Conservation (phyloP, 768 basidiomycete species). For the Termitomyces sp. region DNA sequence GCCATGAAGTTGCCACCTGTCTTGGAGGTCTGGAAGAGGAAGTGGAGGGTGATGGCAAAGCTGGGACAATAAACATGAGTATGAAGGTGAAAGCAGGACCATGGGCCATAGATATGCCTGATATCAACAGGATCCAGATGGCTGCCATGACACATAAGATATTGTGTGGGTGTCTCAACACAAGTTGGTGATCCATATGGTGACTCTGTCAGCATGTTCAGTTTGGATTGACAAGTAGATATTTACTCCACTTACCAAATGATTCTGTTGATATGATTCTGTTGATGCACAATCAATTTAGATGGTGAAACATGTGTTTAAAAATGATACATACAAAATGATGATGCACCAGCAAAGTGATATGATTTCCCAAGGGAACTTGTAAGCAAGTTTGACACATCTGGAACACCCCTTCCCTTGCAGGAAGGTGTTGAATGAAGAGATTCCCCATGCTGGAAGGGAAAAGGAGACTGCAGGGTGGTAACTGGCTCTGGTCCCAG, state of each 20-base stretch:
- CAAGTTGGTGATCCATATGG: too few species aligned
- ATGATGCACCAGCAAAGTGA: background rate
- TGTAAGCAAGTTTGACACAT: too few species aligned
- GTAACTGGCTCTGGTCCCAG: background rate
- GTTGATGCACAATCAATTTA: too few species aligned
- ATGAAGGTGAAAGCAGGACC: background rate
- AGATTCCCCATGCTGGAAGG: background rate
- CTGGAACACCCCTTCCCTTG: too few species aligned
- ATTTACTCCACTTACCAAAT: too few species aligned
- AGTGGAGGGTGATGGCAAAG: background rate
- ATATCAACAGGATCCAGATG: background rate
- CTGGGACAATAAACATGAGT: background rate
- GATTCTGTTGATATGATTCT: too few species aligned
- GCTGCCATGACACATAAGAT: too few species aligned
- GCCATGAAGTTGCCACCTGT: background rate
- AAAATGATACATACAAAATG: background rate
- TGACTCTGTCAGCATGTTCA: too few species aligned
- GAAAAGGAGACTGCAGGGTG: background rate
- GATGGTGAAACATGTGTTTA: too few species aligned
- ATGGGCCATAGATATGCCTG: background rate
- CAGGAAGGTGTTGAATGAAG: background rate
- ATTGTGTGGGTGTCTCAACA: too few species aligned
- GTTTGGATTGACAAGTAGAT: too few species aligned
- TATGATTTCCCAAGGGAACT: background rate
- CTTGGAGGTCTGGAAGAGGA: background rate